Evolutionary conservation across 2,329 filamentous ascomycete species (phyloP), one percentile per base, ranked within the genome.

Genomic region (Trichophyton verrucosum): DNA sequence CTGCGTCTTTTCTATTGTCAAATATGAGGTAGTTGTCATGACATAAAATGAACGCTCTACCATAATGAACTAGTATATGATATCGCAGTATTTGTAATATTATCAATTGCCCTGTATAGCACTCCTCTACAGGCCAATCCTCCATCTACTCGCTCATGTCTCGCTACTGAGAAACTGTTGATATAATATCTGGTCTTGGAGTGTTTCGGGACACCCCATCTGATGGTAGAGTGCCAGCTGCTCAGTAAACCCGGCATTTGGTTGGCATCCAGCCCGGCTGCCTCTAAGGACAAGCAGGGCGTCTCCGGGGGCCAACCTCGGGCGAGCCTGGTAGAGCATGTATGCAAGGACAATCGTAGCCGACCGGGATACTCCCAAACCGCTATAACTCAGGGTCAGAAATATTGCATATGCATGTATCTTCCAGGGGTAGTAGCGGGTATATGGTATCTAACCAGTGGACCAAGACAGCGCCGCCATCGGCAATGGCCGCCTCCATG

Each of bases 341-440:
- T 91, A 97, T 63, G 92, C 92, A 61, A 94, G 81, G 59, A 89
- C 81, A 66, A 88, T 83, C 36, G 90, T 86, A 66, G 92, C 88
- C 53, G 92, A 97, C 62, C 94, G 88, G 36, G 91, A 96, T 76
- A 95, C 95, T 58, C 94, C 94, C 85, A 95, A 95, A 20, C 90
- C 92, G 80, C 92, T 96, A 38, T 55, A 55, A 44, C 51, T 55
- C 30, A 17, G 51, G 27, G 51, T 55, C 27, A 55, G 51, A 59
- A 27, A 17, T 58, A 8, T 42, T n/a, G n/a, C 3, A 38, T 24
- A 42, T 42, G 56, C 40, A 42, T 15, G 20, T 44, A 24, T 58
- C 36, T 57, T 47, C 59, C 47, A 61, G 61, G 64, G 55, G 15
- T 27, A 13, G 15, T 36, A 55, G 27, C 11, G 20, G 9, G 17